Conservation (phyloP, 257 asterid species). For the Linaria vulgaris region DNA sequence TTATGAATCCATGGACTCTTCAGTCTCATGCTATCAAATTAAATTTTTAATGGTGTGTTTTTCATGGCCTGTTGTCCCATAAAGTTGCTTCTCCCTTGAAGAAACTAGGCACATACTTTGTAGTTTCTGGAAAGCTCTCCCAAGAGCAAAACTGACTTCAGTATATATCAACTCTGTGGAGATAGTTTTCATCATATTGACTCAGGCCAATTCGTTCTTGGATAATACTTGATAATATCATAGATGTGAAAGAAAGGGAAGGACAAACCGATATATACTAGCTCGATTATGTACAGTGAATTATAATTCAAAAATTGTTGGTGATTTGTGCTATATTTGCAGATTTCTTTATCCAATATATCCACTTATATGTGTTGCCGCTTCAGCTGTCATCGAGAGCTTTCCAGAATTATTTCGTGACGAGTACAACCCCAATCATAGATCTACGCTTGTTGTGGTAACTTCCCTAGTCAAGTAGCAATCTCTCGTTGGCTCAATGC, state of each 20-base stretch:
- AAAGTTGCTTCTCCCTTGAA: conserved; percentile 21
- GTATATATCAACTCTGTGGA: conserved; percentile 9
- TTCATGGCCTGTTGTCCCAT: neutral
- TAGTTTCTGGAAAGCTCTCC: conserved; percentile 9
- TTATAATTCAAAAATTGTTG: conserved; percentile 19
- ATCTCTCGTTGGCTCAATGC: conserved; percentile 18
- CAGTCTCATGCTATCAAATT: neutral
- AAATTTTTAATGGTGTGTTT: conserved; percentile 5
- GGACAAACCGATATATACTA: neutral
- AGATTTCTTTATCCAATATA: conserved; percentile 97
- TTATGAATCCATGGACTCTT: too few relatives aligned
- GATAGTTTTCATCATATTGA: conserved; percentile 9
- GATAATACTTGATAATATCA: conserved; percentile 15
- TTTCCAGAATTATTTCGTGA: conserved; percentile 87
- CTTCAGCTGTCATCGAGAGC: conserved; percentile 95
- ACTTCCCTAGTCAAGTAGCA: conserved; percentile 18
- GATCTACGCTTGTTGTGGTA: conserved; percentile 67
- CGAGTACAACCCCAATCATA: conserved; percentile 54
- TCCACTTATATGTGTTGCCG: conserved; percentile 98
- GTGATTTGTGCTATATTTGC: conserved; percentile 36
- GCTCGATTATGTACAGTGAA: conserved; percentile 23
- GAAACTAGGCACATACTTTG: neutral
- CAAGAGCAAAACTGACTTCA: neutral
- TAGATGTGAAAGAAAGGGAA: neutral
- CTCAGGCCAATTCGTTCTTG: neutral